Percentiles rank a stretch among this genome's conserved stretches.
Evolutionary conservation across 371 early-diverging fungal species (phyloP).

Genomic region (Chytridium lagenaria): DNA sequence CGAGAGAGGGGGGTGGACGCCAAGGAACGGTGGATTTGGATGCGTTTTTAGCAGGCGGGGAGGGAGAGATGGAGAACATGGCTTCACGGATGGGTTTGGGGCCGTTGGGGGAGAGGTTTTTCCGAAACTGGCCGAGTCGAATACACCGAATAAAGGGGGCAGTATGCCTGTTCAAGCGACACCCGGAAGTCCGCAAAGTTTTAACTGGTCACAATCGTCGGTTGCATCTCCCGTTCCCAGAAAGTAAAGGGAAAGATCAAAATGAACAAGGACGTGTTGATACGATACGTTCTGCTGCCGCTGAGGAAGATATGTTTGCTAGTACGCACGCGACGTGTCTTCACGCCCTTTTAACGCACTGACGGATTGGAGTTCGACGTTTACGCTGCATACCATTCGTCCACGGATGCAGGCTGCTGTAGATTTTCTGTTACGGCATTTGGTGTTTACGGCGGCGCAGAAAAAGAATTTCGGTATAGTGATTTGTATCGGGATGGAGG

Average conservation of each 20-base stretch:
- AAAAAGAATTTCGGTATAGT: slow-evolving; percentile 8
- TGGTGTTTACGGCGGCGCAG: slow-evolving; percentile 15
- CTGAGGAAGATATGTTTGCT: no score
- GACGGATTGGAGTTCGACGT: slow-evolving; percentile 1
- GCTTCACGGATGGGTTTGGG: neutral
- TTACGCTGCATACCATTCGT: slow-evolving; percentile 12
- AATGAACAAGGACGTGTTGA: no score
- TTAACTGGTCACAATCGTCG: slow-evolving; percentile 22
- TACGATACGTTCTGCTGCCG: no score
- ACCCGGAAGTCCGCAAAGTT: slow-evolving; percentile 34
- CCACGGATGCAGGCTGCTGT: slow-evolving; percentile 29
- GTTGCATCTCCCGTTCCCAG: neutral
- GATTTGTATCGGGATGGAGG: slow-evolving; percentile 29
- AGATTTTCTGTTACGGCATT: slow-evolving; percentile 33
- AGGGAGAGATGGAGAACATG: neutral
- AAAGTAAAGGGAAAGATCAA: neutral
- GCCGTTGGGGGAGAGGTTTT: no score
- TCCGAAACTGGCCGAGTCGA: no score
- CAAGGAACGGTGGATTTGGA: slow-evolving; percentile 8
- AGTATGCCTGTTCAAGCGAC: slow-evolving; percentile 24
- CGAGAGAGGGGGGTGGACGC: neutral
- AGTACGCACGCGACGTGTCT: no score
- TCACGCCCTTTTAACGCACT: neutral
- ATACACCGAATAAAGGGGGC: neutral
- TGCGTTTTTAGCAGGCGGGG: slow-evolving; percentile 30